phyloP scores from a whole-genome alignment of 2,329 filamentous ascomycete species.

The Sporothrix curviconia region DNA sequence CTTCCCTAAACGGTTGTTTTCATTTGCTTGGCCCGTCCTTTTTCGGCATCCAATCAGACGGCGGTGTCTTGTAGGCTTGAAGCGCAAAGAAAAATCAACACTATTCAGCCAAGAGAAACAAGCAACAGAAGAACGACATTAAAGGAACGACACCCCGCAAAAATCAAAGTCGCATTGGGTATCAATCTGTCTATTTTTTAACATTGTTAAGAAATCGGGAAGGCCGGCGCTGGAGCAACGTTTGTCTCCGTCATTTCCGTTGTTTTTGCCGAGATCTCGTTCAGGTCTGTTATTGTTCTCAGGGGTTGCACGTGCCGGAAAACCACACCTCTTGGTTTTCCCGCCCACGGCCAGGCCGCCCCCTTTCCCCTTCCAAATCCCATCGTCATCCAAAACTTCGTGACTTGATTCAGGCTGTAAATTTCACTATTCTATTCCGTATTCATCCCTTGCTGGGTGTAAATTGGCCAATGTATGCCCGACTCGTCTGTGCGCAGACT shows the following conservation, averaged over 20 bases:
- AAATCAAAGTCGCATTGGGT: background rate
- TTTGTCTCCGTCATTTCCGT: background rate
- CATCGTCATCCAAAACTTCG: too few species aligned
- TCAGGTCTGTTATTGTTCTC: too few species aligned
- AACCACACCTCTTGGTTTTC: too few species aligned
- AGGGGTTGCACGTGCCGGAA: too few species aligned
- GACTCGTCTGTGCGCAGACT: too few species aligned
- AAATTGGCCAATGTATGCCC: background rate
- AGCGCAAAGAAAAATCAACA: background rate
- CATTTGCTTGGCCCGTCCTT: background rate
- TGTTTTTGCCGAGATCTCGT: conserved; percentile 1
- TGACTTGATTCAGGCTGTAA: background rate
- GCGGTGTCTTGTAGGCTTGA: too few species aligned
- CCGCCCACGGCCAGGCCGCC: too few species aligned
- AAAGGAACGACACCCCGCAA: too few species aligned
- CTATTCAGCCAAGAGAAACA: background rate
- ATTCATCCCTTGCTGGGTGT: background rate
- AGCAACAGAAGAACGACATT: background rate
- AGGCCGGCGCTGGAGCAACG: background rate
- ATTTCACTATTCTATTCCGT: background rate
- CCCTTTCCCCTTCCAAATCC: too few species aligned
- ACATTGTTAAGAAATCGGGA: background rate
- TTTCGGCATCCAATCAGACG: background rate
- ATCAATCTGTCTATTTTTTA: background rate
- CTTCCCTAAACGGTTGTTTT: background rate